Conservation (phyloP, 192 early-diverging fungal species). For the Mortierella alpina region DNA sequence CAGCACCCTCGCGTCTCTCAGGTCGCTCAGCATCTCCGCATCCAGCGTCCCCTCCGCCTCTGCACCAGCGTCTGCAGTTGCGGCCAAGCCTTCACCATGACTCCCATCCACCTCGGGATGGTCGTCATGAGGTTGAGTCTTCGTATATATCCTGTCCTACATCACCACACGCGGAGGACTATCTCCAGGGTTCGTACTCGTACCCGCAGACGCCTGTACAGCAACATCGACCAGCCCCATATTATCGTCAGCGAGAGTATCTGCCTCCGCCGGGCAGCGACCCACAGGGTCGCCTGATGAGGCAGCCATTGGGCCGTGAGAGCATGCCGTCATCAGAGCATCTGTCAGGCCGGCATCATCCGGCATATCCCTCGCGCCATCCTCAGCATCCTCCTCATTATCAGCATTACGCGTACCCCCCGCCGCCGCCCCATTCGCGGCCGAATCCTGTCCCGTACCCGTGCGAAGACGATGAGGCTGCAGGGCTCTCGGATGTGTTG, state of each 20-base stretch:
- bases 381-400: neutral
- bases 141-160: too few relatives aligned
- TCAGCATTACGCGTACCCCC: neutral
- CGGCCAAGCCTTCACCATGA: too few relatives aligned
- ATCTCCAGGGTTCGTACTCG: too few relatives aligned
- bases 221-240: conserved; percentile 1
- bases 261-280: neutral
- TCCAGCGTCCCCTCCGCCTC: too few relatives aligned
- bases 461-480: neutral
- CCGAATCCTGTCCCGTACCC: neutral
- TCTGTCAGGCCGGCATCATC: neutral
- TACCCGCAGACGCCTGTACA: neutral
- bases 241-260: neutral
- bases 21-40: too few relatives aligned
- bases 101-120: too few relatives aligned
- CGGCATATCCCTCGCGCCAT: neutral
- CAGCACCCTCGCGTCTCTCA: too few relatives aligned
- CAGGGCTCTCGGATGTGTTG: conserved; percentile 6
- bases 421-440: neutral
- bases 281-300: neutral
- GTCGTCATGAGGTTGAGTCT: too few relatives aligned
- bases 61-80: too few relatives aligned
- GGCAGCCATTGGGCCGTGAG: neutral
- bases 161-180: too few relatives aligned
- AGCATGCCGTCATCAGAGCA: neutral